Percentiles rank a stretch among this genome's conserved stretches.
These are phyloP conservation scores for Nicotiana noctiflora DNA, from an alignment of 257 asterid species.

Conservation along the genomic window DNA sequence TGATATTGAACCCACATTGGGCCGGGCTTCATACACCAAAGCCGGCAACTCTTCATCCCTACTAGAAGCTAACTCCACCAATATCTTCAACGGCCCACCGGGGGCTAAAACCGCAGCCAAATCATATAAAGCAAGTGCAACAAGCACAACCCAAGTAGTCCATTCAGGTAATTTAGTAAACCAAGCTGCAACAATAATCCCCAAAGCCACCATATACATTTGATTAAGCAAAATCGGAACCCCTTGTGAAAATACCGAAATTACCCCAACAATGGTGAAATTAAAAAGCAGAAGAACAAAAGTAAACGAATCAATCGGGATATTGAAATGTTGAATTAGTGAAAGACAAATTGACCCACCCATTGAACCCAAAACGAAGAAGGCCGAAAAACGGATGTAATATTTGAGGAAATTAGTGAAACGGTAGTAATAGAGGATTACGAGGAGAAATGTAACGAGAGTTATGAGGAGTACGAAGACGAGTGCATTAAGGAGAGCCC, in stretches of 20 bases:
- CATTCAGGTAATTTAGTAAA: slow-evolving; percentile 87
- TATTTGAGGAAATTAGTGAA: slow-evolving; percentile 68
- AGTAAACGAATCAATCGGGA: slow-evolving; percentile 73
- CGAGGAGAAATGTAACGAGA: slow-evolving; percentile 66
- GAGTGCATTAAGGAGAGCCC: slow-evolving; percentile 66
- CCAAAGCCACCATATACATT: slow-evolving; percentile 66
- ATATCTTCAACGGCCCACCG: slow-evolving; percentile 84
- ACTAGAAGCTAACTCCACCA: slow-evolving; percentile 85
- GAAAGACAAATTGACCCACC: slow-evolving; percentile 75
- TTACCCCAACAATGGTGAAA: slow-evolving; percentile 63
- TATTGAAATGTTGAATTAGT: slow-evolving; percentile 49
- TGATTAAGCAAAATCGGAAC: slow-evolving; percentile 77
- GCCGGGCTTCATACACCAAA: slow-evolving; percentile 82
- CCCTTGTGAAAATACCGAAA: slow-evolving; percentile 68
- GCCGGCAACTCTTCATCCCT: slow-evolving; percentile 92
- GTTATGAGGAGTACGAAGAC: slow-evolving; percentile 70
- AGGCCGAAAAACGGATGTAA: slow-evolving; percentile 82
- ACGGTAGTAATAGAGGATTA: slow-evolving; percentile 81
- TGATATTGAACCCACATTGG: slow-evolving; percentile 37
- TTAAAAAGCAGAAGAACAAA: slow-evolving; percentile 51
- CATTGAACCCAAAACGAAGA: slow-evolving; percentile 61
- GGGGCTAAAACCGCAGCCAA: slow-evolving; percentile 87
- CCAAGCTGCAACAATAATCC: slow-evolving; percentile 90
- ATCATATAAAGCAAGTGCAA: slow-evolving; percentile 84
- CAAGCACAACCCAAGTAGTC: slow-evolving; percentile 91